Evolutionary conservation across 495 filamentous ascomycete genomes (phyloP).

Genomic region (Hypomontagnella monticulosa): DNA sequence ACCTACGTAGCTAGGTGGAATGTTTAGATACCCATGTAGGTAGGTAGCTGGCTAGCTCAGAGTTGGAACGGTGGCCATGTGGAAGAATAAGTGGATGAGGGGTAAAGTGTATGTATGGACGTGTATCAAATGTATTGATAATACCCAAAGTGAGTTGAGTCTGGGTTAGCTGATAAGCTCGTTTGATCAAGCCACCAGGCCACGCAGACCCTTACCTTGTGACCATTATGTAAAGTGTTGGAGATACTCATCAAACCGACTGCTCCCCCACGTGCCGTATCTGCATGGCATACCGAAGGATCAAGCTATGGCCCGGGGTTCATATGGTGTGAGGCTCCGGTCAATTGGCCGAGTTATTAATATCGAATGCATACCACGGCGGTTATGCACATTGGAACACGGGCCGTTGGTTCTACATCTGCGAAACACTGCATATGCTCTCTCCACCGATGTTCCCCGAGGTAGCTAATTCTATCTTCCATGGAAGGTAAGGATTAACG

Average conservation of each 20-base stretch:
- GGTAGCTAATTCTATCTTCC: not conserved
- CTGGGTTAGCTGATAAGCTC: slow-evolving; percentile 34
- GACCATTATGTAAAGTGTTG: slow-evolving; percentile 34
- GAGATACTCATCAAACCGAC: slow-evolving; percentile 14
- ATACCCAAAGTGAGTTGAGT: not conserved
- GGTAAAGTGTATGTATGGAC: slow-evolving; percentile 15
- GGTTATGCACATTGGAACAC: slow-evolving; percentile 32
- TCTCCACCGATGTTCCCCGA: slow-evolving; percentile 20
- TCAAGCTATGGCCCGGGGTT: slow-evolving; percentile 9
- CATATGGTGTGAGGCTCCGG: slow-evolving; percentile 21
- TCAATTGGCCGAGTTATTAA: slow-evolving; percentile 28
- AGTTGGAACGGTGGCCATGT: slow-evolving; percentile 25
- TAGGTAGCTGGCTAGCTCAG: not conserved
- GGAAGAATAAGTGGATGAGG: slow-evolving; percentile 41
- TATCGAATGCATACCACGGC: slow-evolving; percentile 25
- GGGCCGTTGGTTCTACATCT: slow-evolving; percentile 11
- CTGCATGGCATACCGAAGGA: slow-evolving; percentile 27
- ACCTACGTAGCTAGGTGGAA: not conserved
- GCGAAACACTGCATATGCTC: slow-evolving; percentile 8
- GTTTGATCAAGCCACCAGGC: too few relatives aligned
- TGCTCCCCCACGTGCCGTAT: slow-evolving; percentile 27
- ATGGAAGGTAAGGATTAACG: slow-evolving; percentile 1
- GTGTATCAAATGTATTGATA: too few relatives aligned
- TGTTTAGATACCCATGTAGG: too few relatives aligned
- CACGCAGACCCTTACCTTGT: slow-evolving; percentile 18